Evolutionary conservation across 208 protist species (phyloP).

Genomic region (Trypanosomatidae sp.): DNA sequence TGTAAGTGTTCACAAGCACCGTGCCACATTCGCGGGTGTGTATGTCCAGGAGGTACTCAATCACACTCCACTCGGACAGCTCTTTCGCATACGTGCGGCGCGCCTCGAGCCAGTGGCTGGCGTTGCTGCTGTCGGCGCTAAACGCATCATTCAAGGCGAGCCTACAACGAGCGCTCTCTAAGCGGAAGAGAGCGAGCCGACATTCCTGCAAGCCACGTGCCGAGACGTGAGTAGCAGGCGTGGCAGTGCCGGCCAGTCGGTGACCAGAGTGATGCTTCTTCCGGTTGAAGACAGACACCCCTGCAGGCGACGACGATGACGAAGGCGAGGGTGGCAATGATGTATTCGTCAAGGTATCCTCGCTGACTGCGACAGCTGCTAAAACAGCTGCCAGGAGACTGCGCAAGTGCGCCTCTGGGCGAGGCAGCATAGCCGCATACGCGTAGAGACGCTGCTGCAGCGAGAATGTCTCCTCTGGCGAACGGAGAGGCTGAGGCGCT

Average conservation of each 20-base stretch:
- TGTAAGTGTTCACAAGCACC: constrained; percentile 70
- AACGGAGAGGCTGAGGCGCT: background rate
- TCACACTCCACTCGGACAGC: constrained; percentile 81
- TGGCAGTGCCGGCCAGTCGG: background rate
- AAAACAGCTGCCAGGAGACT: constrained; percentile 2
- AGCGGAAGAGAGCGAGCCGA: constrained; percentile 38
- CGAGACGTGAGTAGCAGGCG: constrained; percentile 5
- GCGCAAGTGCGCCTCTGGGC: constrained; percentile 40
- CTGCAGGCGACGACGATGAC: background rate
- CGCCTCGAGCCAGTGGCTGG: constrained; percentile 57
- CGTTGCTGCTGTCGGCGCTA: constrained; percentile 39
- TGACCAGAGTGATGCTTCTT: background rate
- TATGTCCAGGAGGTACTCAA: constrained; percentile 78
- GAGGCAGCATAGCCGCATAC: constrained; percentile 38
- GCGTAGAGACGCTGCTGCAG: constrained; percentile 30
- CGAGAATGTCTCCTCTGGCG: constrained; percentile 10
- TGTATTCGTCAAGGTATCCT: background rate
- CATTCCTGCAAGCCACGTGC: constrained; percentile 17
- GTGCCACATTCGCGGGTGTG: constrained; percentile 47
- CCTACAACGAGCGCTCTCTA: constrained; percentile 46
- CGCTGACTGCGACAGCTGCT: background rate
- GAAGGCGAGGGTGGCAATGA: background rate
- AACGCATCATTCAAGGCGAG: constrained; percentile 50
- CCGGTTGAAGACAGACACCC: background rate
- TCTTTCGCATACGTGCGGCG: constrained; percentile 61